Base-by-base conservation (phyloP, 352 stramenopile genomes). In the Phytophthora fragariae region DNA sequence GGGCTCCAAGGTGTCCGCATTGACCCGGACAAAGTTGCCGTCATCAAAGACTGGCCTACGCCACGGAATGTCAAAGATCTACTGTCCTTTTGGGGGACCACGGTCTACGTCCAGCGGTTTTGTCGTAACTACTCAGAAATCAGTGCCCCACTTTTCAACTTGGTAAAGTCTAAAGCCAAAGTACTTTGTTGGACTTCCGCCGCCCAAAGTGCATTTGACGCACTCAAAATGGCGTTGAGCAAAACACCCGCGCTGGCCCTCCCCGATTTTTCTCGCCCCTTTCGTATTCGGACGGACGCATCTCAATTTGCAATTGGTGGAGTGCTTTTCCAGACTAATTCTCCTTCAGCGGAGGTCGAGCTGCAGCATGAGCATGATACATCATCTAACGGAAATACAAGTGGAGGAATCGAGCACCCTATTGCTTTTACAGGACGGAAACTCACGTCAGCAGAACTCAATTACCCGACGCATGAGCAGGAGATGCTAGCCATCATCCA, bases 301-400 rank as follows among this genome's bases (percentile, higher is more conserved):
- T 64, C 44, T 3, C 57, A 21, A 27, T 64, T 64, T 64, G 57
- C 57, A 5, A 55, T 64, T 21, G n/a, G n/a, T n/a, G n/a, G n/a
- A n/a, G n/a, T n/a, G n/a, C n/a, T n/a, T n/a, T n/a, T n/a, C n/a
- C n/a, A n/a, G n/a, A n/a, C n/a, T n/a, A n/a, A n/a, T n/a, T n/a
- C n/a, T n/a, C n/a, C n/a, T n/a, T n/a, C n/a, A n/a, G n/a, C n/a
- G n/a, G n/a, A n/a, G n/a, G n/a, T n/a, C n/a, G n/a, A n/a, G n/a
- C n/a, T n/a, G n/a, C n/a, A n/a, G n/a, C n/a, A n/a, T n/a, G n/a
- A n/a, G n/a, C n/a, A n/a, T n/a, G n/a, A n/a, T n/a, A n/a, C n/a
- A n/a, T n/a, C n/a, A n/a, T n/a, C n/a, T n/a, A n/a, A n/a, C n/a
- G n/a, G n/a, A n/a, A n/a, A n/a, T n/a, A n/a, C n/a, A n/a, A n/a